Conservation (phyloP, 208 protist species). For the Leishmania amazonensis region DNA sequence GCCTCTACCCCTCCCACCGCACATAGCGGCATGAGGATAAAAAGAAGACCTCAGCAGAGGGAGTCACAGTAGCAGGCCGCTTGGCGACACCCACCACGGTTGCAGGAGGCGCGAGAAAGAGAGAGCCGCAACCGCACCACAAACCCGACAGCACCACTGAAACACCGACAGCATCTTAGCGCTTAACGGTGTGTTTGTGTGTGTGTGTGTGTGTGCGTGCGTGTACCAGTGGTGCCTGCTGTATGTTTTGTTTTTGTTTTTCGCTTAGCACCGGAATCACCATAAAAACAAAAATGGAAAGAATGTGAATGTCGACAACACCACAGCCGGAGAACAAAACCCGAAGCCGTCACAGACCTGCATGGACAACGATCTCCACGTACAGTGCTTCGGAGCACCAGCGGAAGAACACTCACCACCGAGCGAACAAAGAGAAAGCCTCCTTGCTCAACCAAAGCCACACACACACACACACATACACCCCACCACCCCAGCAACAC, state of each 20-base stretch:
- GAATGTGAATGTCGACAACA: neutral
- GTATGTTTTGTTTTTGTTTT: neutral
- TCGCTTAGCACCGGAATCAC: neutral
- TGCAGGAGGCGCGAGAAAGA: no score
- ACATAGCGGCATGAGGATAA: neutral
- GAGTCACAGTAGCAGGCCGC: neutral
- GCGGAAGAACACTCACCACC: neutral
- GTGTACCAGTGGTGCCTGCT: neutral
- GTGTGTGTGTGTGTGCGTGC: neutral
- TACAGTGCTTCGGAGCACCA: neutral
- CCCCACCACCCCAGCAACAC: neutral
- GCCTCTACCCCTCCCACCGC: neutral
- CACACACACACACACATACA: slow-evolving; percentile 2
- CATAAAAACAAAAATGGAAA: neutral
- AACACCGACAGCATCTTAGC: neutral
- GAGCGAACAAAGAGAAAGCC: neutral
- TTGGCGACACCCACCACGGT: neutral
- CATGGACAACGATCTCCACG: neutral
- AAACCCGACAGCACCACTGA: neutral
- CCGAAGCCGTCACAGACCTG: neutral
- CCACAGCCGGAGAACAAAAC: no score
- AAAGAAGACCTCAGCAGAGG: neutral
- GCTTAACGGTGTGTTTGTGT: neutral
- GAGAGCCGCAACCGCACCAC: neutral
- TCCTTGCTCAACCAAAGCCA: neutral